Evolutionary conservation across 2,329 filamentous ascomycete species (phyloP).

Genomic region (Talaromyces sp.): DNA sequence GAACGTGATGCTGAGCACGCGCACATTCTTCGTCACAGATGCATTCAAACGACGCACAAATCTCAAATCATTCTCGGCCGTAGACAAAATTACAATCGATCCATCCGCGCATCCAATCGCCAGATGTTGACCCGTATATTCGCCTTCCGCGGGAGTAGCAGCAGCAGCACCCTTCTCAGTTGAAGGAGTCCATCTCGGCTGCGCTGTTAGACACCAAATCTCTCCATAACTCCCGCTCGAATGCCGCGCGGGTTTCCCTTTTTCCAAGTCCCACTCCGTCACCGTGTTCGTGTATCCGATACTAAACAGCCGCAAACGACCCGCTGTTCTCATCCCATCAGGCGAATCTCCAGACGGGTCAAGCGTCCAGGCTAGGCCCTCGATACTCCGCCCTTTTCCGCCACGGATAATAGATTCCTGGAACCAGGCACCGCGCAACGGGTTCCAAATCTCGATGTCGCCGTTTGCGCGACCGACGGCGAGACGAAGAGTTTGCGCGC

Average conservation of each 20-base stretch:
- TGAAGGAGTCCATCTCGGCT: conserved; percentile 57
- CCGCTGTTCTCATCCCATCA: conserved; percentile 59
- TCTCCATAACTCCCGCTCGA: conserved; percentile 91
- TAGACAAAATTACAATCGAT: conserved; percentile 80
- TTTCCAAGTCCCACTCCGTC: conserved; percentile 90
- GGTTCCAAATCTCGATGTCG: conserved; percentile 98
- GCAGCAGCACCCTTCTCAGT: conserved; percentile 31
- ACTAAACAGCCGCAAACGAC: conserved; percentile 84
- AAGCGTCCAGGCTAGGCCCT: conserved; percentile 87
- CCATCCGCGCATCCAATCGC: conserved; percentile 90
- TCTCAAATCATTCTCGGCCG: conserved; percentile 75
- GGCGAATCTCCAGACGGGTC: conserved; percentile 66
- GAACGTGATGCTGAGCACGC: conserved; percentile 88
- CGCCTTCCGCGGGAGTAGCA: conserved; percentile 31
- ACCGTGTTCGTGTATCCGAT: conserved; percentile 90
- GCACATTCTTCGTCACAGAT: conserved; percentile 70
- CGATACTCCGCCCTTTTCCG: conserved; percentile 79
- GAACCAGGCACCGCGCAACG: conserved; percentile 74
- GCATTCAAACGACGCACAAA: conserved; percentile 76
- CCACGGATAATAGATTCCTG: conserved; percentile 85
- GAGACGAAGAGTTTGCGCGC: conserved; percentile 64
- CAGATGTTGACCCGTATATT: conserved; percentile 58
- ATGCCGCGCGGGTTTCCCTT: conserved; percentile 72
- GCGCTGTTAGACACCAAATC: conserved; percentile 92
- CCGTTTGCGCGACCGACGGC: conserved; percentile 91